These are phyloP conservation scores for Fusarium devonianum DNA, from an alignment of 2,329 filamentous ascomycete genomes.

Conservation along the genomic window DNA sequence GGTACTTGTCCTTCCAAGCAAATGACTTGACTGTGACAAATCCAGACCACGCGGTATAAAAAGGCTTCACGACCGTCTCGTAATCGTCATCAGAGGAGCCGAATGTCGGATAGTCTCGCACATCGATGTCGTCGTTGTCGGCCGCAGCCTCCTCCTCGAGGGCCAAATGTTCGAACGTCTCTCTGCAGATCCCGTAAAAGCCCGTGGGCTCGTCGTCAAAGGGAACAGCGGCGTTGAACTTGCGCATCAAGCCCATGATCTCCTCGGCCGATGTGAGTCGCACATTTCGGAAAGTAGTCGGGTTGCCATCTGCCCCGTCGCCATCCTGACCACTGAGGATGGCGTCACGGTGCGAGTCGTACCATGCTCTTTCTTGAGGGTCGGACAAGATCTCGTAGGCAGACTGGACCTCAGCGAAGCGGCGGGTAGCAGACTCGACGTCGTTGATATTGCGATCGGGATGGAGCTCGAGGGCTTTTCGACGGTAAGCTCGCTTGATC, in stretches of 20 bases:
- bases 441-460: constrained; percentile 93
- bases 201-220: constrained; percentile 82
- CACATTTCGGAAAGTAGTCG: constrained; percentile 71
- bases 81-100: constrained; percentile 78
- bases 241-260: constrained; percentile 77
- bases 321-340: constrained; percentile 74
- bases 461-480: constrained; percentile 90
- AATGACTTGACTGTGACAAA: constrained; percentile 89
- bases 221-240: constrained; percentile 78
- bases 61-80: constrained; percentile 77
- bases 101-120: constrained; percentile 80
- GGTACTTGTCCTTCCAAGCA: constrained; percentile 87
- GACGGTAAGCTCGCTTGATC: constrained; percentile 92
- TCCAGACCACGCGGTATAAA: constrained; percentile 81
- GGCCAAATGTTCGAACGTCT: constrained; percentile 81
- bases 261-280: constrained; percentile 82
- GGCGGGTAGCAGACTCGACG: constrained; percentile 79
- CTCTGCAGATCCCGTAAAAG: constrained; percentile 82
- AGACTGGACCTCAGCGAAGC: constrained; percentile 90
- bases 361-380: constrained; percentile 95
- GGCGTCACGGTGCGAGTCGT: constrained; percentile 89
- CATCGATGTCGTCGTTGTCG: constrained; percentile 68
- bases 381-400: constrained; percentile 97
- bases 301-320: constrained; percentile 53
- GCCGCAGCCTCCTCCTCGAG: constrained; percentile 80